These are phyloP conservation scores for Alnus rubra DNA, from an alignment of 306 rosid genomes.

Conservation along the genomic window DNA sequence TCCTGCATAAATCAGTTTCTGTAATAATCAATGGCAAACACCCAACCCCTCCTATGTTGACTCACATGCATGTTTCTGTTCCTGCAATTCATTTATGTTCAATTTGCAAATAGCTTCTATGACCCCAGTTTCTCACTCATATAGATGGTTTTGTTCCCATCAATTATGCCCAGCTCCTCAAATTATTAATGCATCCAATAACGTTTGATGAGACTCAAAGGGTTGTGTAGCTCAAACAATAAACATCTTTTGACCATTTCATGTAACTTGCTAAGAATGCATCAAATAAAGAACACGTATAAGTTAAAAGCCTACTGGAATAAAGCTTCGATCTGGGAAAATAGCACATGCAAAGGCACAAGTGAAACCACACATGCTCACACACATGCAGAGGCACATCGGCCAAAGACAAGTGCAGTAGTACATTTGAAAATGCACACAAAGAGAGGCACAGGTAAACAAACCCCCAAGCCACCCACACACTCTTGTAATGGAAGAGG, in stretches of 20 bases:
- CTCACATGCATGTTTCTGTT: background rate
- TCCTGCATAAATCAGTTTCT: background rate
- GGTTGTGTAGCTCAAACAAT: background rate
- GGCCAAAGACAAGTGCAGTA: background rate
- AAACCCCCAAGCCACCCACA: background rate
- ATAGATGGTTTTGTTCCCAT: background rate
- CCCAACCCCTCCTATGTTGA: background rate
- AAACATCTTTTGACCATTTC: background rate
- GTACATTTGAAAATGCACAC: background rate
- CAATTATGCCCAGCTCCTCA: background rate
- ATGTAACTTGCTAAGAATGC: background rate
- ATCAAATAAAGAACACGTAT: background rate
- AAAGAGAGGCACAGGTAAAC: background rate
- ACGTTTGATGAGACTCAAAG: background rate
- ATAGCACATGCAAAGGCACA: background rate
- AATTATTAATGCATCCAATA: background rate
- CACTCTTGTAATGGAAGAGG: conserved; percentile 6
- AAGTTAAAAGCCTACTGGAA: background rate
- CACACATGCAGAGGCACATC: background rate
- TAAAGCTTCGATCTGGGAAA: background rate
- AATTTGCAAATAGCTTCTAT: background rate
- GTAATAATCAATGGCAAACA: background rate
- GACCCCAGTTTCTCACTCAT: background rate
- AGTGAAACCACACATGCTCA: background rate
- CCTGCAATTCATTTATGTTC: background rate